These are phyloP conservation scores for Taiwanofungus camphoratus DNA, from an alignment of 1,284 basidiomycete genomes.

Conservation along the genomic window DNA sequence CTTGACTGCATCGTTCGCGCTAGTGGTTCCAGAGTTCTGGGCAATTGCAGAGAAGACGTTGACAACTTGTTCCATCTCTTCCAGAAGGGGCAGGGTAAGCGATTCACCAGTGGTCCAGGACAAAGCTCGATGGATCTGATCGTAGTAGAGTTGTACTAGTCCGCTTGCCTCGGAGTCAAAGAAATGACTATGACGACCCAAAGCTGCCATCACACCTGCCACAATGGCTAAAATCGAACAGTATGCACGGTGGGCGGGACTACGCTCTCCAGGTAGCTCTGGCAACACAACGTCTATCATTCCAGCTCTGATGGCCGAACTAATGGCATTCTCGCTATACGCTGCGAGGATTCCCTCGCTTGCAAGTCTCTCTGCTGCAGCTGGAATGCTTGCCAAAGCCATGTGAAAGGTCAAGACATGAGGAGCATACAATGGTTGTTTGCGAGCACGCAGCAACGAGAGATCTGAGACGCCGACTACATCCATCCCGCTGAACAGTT, in stretches of 20 bases:
- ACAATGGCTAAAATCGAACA: constrained; percentile 83
- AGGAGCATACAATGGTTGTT: constrained; percentile 64
- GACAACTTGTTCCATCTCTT: constrained; percentile 77
- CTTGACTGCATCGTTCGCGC: constrained; percentile 43
- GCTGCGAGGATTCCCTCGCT: constrained; percentile 78
- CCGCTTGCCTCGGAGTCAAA: constrained; percentile 84
- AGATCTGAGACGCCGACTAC: constrained; percentile 63
- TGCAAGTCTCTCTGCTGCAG: constrained; percentile 81
- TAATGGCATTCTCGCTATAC: constrained; percentile 81
- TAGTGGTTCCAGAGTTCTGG: constrained; percentile 41
- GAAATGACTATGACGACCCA: constrained; percentile 71
- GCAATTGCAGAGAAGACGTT: constrained; percentile 73
- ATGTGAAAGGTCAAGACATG: constrained; percentile 84
- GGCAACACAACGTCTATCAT: constrained; percentile 63
- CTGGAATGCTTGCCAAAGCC: constrained; percentile 71
- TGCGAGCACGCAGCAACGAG: constrained; percentile 51
- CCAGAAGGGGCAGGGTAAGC: constrained; percentile 65
- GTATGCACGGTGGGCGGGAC: constrained; percentile 76
- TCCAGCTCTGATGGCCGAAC: constrained; percentile 68
- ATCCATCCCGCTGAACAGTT: constrained; percentile 68
- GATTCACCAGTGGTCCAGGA: constrained; percentile 77
- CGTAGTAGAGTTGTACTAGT: constrained; percentile 79
- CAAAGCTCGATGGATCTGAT: constrained; percentile 73
- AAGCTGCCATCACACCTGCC: constrained; percentile 63
- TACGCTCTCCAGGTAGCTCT: constrained; percentile 67